Conservation (phyloP, 129 eudicot species). For the Flaveria bidentis region DNA sequence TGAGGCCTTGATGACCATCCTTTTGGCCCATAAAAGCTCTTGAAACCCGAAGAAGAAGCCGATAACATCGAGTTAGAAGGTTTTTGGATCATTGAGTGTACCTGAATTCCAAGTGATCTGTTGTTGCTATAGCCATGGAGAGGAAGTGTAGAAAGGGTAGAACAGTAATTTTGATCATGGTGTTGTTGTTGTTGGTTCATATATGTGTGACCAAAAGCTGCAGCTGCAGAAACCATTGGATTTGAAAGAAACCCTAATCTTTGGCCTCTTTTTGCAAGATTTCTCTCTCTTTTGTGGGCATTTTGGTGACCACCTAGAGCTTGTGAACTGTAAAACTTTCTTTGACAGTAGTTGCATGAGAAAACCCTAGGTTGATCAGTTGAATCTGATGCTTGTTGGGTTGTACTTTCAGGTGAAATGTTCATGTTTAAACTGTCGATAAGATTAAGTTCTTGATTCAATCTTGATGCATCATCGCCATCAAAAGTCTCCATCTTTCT, state of each 20-base stretch:
- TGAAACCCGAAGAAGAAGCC: conserved; percentile 32
- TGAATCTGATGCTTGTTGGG: conserved; percentile 37
- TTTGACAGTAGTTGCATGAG: conserved; percentile 61
- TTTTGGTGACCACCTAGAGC: conserved; percentile 69
- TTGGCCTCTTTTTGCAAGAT: conserved; percentile 53
- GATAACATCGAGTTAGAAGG: conserved; percentile 37
- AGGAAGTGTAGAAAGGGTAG: conserved; percentile 54
- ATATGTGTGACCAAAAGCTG: conserved; percentile 49
- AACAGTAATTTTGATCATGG: conserved; percentile 31
- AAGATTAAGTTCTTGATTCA: conserved; percentile 53
- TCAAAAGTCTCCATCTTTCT: not conserved
- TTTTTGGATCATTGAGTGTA: conserved; percentile 62
- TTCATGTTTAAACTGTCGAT: conserved; percentile 43
- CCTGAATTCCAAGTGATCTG: conserved; percentile 66
- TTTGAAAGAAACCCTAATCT: conserved; percentile 34
- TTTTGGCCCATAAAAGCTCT: conserved; percentile 39
- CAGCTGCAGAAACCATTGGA: conserved; percentile 42
- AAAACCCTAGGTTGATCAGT: conserved; percentile 52
- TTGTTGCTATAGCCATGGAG: conserved; percentile 35
- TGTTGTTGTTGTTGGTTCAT: conserved; percentile 32
- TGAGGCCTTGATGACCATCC: conserved; percentile 50
- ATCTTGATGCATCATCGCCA: conserved; percentile 22
- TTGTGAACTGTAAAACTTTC: conserved; percentile 65
- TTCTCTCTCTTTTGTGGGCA: conserved; percentile 67
- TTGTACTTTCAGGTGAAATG: conserved; percentile 40